Evolutionary conservation across 495 filamentous ascomycete species (phyloP), one percentile per base, ranked within the genome.

Genomic region (Neurospora sublineolata): DNA sequence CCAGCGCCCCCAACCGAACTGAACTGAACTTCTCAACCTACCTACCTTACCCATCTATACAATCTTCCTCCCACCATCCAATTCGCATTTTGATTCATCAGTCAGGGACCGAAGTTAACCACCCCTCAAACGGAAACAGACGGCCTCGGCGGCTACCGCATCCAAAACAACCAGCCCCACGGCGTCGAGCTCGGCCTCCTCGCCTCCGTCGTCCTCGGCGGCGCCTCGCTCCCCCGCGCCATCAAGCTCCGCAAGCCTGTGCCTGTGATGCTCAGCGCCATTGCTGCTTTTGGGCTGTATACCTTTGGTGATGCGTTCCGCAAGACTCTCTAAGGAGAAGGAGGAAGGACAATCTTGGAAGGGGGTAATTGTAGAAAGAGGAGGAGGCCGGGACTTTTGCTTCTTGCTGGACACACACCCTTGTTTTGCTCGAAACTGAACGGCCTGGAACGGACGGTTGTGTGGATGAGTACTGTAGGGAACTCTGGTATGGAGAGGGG

Each of bases 161-260:
- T 93, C 72, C 86, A 85, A 44, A 88, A 84, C 27, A 82, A 82
- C 67, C 85, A 93, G 76, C 70, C 90, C 14, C 93, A 91, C 77
- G 93, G 92, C 68, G 82, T 92, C 70, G 93, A 94, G 73, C 79
- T 92, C 39, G 89, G 89, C 6, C 82, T 96, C 33, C 85, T 97
- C 37, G 95, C 95, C 3, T 94, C 92, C 11, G 75, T 91, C 37
- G 84, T 97, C 23, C 84, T 99, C 68, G 93, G 91, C 8, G 94
- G 93, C 2, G 88, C 89, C 41, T 91, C 91, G 7, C 86, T 97
- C 68, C 95, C 95, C 14, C 85, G 96, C 60, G 96, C 93, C 9
- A 87, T 98, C 70, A 89, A 88, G 81, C 86, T 89, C 68, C 83
- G 84, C 75, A 97, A 97, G 86, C 88, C 90, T 3, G 85, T 97